Evolutionary conservation across 2,329 filamentous ascomycete genomes (phyloP).

Genomic region (Cladobotryum mycophilum): DNA sequence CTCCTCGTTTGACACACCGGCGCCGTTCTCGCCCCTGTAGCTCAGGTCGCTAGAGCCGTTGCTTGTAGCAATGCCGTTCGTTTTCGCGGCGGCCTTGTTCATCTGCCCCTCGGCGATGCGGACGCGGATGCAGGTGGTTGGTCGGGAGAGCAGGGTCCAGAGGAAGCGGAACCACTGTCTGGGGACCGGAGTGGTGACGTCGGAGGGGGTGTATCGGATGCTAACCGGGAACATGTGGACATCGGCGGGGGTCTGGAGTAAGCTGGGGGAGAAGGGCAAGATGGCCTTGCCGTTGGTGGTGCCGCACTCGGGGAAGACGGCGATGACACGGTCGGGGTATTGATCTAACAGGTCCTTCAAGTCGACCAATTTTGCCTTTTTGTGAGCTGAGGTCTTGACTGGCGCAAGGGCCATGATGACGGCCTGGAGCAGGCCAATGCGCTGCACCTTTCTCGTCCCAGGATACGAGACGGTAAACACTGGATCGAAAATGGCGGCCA

Average conservation of each 20-base stretch:
- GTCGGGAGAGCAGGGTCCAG: constrained; percentile 78
- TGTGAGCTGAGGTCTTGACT: constrained; percentile 43
- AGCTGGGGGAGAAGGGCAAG: constrained; percentile 70
- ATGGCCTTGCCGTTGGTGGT: constrained; percentile 92
- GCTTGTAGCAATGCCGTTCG: constrained; percentile 28
- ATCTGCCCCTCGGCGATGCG: constrained; percentile 73
- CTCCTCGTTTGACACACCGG: constrained; percentile 49
- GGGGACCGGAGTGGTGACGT: constrained; percentile 86
- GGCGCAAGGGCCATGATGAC: constrained; percentile 65
- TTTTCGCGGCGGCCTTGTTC: constrained; percentile 39
- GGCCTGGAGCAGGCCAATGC: constrained; percentile 69
- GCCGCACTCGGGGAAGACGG: constrained; percentile 87
- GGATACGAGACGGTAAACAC: constrained; percentile 87
- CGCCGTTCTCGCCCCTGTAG: constrained; percentile 18
- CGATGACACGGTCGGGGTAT: constrained; percentile 70
- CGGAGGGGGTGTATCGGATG: constrained; percentile 78
- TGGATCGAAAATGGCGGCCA: constrained; percentile 93
- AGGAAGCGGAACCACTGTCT: constrained; percentile 66
- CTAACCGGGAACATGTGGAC: constrained; percentile 86
- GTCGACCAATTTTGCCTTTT: constrained; percentile 48
- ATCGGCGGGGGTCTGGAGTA: constrained; percentile 59
- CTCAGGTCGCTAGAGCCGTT: constrained; percentile 22
- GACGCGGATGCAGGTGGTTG: constrained; percentile 85
- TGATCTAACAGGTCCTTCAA: constrained; percentile 56
- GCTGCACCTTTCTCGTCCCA: constrained; percentile 63